Percentiles rank a stretch among this genome's conserved stretches.
phyloP scores from a whole-genome alignment of 129 eudicot genomes.

The Gnaphalium uliginosum region DNA sequence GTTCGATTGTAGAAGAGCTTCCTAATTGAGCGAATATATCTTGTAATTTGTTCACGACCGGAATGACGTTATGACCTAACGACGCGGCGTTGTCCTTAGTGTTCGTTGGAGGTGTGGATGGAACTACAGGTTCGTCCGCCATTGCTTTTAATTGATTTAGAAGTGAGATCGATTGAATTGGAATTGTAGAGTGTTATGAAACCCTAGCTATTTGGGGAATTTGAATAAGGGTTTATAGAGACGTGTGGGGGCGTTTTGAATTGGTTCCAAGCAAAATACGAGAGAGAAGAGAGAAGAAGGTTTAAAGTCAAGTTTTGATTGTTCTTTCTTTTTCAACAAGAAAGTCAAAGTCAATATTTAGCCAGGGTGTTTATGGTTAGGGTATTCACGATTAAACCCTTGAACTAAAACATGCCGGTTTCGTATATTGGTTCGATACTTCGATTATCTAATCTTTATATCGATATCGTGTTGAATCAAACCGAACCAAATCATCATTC shows the following conservation, averaged over 20 bases:
- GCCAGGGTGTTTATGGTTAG: neutral
- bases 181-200: constrained; percentile 14
- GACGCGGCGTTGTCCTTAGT: constrained; percentile 32
- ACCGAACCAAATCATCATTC: too few species aligned
- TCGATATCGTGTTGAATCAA: too few species aligned
- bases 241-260: constrained; percentile 26
- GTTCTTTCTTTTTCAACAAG: neutral
- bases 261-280: constrained; percentile 24
- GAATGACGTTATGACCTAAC: constrained; percentile 83
- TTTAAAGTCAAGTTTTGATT: neutral
- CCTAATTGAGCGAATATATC: constrained; percentile 94
- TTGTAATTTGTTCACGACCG: constrained; percentile 90
- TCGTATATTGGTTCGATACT: too few species aligned
- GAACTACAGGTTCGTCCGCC: constrained; percentile 58
- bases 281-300: neutral
- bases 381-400: neutral
- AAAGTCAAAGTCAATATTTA: neutral
- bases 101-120: constrained; percentile 35
- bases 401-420: too few species aligned
- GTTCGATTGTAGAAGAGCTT: constrained; percentile 61
- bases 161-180: constrained; percentile 14
- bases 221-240: constrained; percentile 23
- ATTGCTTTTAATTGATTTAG: constrained; percentile 34
- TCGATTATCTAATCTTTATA: too few species aligned
- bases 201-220: constrained; percentile 44